phyloP scores from a whole-genome alignment of 176 grass and related monocot species.

The Areca catechu region DNA sequence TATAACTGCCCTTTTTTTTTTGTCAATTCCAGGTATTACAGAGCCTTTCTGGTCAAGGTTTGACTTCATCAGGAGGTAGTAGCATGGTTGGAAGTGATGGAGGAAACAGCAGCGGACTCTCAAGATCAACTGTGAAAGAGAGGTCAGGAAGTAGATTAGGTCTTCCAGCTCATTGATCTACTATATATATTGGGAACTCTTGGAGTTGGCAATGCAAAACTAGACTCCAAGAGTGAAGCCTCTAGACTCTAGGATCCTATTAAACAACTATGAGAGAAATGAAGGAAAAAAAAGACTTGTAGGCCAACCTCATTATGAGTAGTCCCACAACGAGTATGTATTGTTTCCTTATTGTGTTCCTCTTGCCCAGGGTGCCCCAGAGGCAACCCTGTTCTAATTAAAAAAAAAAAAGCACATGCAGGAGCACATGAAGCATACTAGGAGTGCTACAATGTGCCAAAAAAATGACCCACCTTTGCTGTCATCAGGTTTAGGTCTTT shows the following conservation, averaged over 20 bases:
- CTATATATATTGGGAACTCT: background rate
- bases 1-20: background rate
- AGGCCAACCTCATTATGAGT: no score
- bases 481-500: constrained; percentile 72
- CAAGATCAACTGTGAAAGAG: constrained; percentile 69
- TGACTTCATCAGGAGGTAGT: constrained; percentile 69
- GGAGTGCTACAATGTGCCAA: background rate
- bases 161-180: constrained; percentile 2
- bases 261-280: no score
- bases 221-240: no score
- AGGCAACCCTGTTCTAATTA: no score
- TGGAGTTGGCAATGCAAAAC: no score
- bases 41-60: constrained; percentile 56
- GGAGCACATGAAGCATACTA: no score
- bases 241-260: no score
- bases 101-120: constrained; percentile 64
- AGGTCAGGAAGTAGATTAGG: constrained; percentile 28
- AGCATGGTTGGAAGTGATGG: constrained; percentile 48
- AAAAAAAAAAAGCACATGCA: no score
- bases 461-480: background rate
- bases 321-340: no score
- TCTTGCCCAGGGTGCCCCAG: no score
- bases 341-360: no score
- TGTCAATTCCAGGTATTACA: constrained; percentile 48
- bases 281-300: no score